A percentile compares a stretch with the other conserved stretches of the same genome.
Conservation (phyloP, 108 stramenopile species). For the Nitzschia sp. region DNA sequence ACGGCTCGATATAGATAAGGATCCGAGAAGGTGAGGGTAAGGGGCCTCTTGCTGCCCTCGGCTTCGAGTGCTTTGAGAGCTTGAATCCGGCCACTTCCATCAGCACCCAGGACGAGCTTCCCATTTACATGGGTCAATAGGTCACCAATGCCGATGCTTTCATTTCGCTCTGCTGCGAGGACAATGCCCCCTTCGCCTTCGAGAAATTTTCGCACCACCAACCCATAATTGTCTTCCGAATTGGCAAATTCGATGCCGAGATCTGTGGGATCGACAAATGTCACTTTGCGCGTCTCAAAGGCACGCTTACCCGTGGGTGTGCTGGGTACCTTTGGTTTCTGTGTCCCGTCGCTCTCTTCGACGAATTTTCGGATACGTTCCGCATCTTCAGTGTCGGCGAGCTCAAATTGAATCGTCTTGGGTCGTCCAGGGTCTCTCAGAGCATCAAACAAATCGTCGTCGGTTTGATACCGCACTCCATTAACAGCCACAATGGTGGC, state of each 20-base stretch:
- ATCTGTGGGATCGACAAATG: conserved; percentile 53
- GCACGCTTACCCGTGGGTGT: conserved; percentile 6
- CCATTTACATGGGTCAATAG: conserved; percentile 75
- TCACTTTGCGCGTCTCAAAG: conserved; percentile 40
- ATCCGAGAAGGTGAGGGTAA: conserved; percentile 65
- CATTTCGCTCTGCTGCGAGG: conserved; percentile 56
- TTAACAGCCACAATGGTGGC: conserved; percentile 86
- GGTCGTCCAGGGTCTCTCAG: conserved; percentile 82
- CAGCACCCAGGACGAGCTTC: conserved; percentile 60
- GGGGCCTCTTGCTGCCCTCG: conserved; percentile 57
- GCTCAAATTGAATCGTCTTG: conserved; percentile 80
- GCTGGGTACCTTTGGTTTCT: conserved; percentile 5
- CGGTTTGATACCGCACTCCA: conserved; percentile 63
- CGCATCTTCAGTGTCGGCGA: conserved; percentile 66
- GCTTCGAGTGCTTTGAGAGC: conserved; percentile 59
- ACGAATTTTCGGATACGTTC: conserved; percentile 63
- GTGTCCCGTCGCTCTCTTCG: conserved; percentile 24
- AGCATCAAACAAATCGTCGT: conserved; percentile 71
- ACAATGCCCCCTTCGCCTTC: conserved; percentile 52
- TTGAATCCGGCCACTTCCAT: conserved; percentile 48
- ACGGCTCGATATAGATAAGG: conserved; percentile 53
- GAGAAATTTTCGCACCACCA: conserved; percentile 59
- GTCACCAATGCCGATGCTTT: conserved; percentile 49
- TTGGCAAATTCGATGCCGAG: conserved; percentile 78
- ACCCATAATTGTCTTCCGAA: conserved; percentile 57